Percentiles rank a stretch among this genome's conserved stretches.
These are phyloP conservation scores for Dryas alaskensis DNA, from an alignment of 306 rosid species.

Conservation along the genomic window DNA sequence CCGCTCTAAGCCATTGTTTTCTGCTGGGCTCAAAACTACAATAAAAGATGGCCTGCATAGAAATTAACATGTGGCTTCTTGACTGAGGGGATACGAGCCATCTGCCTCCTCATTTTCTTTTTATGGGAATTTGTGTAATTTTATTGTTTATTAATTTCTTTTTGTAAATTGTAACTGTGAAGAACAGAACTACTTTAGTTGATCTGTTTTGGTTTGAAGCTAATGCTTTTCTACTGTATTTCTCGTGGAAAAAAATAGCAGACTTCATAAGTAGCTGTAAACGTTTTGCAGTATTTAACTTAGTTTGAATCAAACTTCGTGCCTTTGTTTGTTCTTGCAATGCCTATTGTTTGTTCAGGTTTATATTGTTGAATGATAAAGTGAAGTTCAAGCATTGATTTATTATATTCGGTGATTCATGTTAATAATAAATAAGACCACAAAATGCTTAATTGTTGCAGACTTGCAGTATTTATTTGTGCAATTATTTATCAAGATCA, in stretches of 20 bases:
- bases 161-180: conserved; percentile 5
- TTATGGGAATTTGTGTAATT: background rate
- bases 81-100: background rate
- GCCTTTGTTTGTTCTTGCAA: background rate
- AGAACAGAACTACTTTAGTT: background rate
- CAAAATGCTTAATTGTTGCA: background rate
- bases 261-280: background rate
- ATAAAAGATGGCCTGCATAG: background rate
- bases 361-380: background rate
- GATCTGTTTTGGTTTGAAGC: background rate
- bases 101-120: background rate
- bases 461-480: background rate
- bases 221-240: too few relatives aligned
- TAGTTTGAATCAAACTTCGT: background rate
- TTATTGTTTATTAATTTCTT: background rate
- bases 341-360: background rate
- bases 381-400: background rate
- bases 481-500: background rate
- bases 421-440: background rate
- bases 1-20: background rate
- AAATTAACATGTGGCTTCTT: too few relatives aligned
- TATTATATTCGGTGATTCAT: background rate
- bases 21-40: background rate
- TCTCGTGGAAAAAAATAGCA: background rate
- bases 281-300: too few relatives aligned